These are phyloP conservation scores for Diplodia intermedia DNA, from an alignment of 2,329 filamentous ascomycete species.

Conservation along the genomic window DNA sequence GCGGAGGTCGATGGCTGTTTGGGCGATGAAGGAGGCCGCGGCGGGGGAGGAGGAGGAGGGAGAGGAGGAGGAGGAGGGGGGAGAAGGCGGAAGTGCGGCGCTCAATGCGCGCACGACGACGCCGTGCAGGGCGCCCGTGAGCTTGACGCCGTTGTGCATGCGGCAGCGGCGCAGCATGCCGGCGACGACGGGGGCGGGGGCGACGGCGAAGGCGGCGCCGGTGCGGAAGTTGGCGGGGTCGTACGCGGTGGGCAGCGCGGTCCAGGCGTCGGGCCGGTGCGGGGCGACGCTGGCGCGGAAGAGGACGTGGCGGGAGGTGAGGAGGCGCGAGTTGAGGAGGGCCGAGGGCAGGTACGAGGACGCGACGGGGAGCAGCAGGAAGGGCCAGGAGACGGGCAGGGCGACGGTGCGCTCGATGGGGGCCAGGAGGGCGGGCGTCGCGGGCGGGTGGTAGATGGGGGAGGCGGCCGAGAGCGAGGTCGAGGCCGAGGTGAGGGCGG, in stretches of 20 bases:
- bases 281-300: slow-evolving; percentile 40
- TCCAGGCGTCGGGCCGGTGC: slow-evolving; percentile 46
- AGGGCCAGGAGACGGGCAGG: slow-evolving; percentile 55
- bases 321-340: too few species aligned
- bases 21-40: slow-evolving; percentile 43
- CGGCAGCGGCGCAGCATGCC: slow-evolving; percentile 43
- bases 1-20: slow-evolving; percentile 54
- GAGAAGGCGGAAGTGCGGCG: too few species aligned
- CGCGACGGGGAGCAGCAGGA: slow-evolving; percentile 51
- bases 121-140: slow-evolving; percentile 53
- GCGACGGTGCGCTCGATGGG: slow-evolving; percentile 50
- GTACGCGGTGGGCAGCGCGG: slow-evolving; percentile 41
- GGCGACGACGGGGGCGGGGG: slow-evolving; percentile 42
- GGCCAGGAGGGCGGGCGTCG: slow-evolving; percentile 38
- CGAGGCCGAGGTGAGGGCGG: background rate
- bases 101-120: slow-evolving; percentile 51
- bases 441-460: background rate
- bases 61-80: background rate
- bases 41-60: too few species aligned
- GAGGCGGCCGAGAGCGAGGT: background rate
- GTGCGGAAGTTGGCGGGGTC: slow-evolving; percentile 41
- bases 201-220: slow-evolving; percentile 43
- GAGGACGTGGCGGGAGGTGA: slow-evolving; percentile 33
- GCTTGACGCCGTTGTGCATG: slow-evolving; percentile 42
- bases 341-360: slow-evolving; percentile 47